Conservation (phyloP, 176 grass and related monocot genomes). For the Urochloa ruziziensis region DNA sequence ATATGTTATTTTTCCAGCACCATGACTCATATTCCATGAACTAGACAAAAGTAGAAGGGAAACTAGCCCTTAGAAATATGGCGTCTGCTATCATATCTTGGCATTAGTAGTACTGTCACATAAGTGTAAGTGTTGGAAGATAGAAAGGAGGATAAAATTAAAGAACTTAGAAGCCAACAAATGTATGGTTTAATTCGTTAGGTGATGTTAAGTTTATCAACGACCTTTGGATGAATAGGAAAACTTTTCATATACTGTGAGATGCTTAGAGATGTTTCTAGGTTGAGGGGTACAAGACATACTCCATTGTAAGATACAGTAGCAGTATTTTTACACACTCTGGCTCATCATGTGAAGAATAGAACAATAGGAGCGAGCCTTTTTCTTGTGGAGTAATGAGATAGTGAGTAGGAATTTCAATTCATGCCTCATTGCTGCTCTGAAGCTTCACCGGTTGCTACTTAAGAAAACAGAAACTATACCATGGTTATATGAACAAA, state of each 20-base stretch:
- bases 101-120: not conserved
- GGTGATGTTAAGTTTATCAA: not conserved
- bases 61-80: not conserved
- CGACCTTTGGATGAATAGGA: not conserved
- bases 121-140: not conserved
- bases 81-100: not conserved
- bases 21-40: not conserved
- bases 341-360: not conserved
- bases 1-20: not conserved
- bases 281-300: not conserved
- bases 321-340: not conserved
- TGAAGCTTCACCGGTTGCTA: not conserved
- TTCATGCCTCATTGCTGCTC: not conserved
- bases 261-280: not conserved
- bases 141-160: not conserved
- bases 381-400: not conserved
- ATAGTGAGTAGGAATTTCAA: not conserved
- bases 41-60: not conserved
- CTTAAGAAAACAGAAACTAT: conserved; percentile 9
- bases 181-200: not conserved
- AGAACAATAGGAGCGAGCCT: not conserved
- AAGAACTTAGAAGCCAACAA: not conserved
- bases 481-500: not conserved
- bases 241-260: not conserved
- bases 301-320: not conserved